A percentile compares a stretch with the other conserved stretches of the same genome.
These are phyloP conservation scores for Epithele typhae DNA, from an alignment of 768 basidiomycete species.

Conservation along the genomic window DNA sequence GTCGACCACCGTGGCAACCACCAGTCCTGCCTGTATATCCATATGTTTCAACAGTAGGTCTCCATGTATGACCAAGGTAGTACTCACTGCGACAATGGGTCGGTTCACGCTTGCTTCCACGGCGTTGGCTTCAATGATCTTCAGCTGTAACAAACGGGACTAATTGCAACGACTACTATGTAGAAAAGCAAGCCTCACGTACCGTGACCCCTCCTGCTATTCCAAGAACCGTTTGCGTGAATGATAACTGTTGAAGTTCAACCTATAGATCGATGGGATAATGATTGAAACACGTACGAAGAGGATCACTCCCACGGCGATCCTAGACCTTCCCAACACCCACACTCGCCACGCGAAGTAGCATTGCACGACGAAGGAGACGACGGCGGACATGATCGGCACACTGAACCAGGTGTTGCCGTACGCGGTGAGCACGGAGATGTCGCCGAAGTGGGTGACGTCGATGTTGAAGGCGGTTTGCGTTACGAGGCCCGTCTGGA, in stretches of 20 bases:
- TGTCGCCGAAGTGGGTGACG: constrained; percentile 7
- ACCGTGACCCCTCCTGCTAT: background rate
- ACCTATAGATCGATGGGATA: too few relatives aligned
- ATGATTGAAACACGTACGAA: background rate
- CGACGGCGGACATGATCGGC: constrained; percentile 8
- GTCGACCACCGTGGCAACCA: constrained; percentile 1
- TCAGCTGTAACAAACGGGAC: too few relatives aligned
- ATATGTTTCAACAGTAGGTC: background rate
- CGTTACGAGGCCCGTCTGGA: constrained; percentile 11
- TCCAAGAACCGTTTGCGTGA: background rate
- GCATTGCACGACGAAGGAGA: constrained; percentile 6
- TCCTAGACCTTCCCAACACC: background rate
- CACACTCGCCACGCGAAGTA: constrained; percentile 11
- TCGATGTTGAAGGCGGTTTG: background rate
- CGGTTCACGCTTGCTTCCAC: too few relatives aligned
- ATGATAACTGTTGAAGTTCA: background rate
- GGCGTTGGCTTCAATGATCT: too few relatives aligned
- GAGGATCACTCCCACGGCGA: background rate
- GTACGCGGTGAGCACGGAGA: background rate
- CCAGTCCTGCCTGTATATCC: constrained; percentile 1
- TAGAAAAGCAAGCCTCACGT: too few relatives aligned
- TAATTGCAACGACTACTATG: too few relatives aligned
- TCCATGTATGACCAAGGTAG: too few relatives aligned
- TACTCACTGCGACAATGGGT: too few relatives aligned
- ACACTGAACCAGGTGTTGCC: constrained; percentile 13